Base-by-base conservation (phyloP, 2,329 filamentous ascomycete genomes). In the Tolypocladium tundrense region DNA sequence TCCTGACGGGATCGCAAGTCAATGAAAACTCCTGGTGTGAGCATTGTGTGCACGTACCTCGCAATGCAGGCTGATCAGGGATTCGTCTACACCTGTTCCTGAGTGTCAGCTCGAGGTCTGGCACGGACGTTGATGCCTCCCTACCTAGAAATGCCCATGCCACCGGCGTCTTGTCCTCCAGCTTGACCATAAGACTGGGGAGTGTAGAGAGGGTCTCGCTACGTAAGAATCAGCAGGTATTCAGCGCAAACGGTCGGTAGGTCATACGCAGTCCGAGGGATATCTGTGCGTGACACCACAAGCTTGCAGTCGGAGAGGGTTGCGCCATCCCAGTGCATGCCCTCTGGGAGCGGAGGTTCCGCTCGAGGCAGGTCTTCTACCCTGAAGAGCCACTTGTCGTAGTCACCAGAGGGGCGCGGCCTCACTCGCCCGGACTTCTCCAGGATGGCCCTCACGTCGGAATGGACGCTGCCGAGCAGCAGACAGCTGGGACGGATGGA, bases 121-220 rank as follows among this genome's bases (percentile, higher is more conserved):
- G 4, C 11, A 19, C 19, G 45, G 16, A 21, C 11, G 21, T 33
- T 51, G 13, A 40, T 37, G 19, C 21, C 10, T 3, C 53, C 62
- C 37, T 57, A 75, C 78, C 77, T 5, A 83, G 66, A 55, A 90
- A 88, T 0, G 79, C 81, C 87, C 87, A 90, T 0, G 85, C 83
- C 6, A 89, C 71, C 0, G 80, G 77, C 1, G 72, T 77, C 1
- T 74, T 76, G 21, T 79, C 75, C 1, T 69, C 65, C 0, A 74
- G 66, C 56, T 78, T 77, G 24, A 85, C 70, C 1, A 75, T 72
- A 42, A 75, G 67, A 60, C 75, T 82, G 2, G 79, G 79, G 48
- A 80, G 71, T 27, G 68, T 66, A 59, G 71, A 64, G 33, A 81
- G 67, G 14, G 71, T 79, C 11, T 74, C 69, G 61, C 45, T 31